Evolutionary conservation across 1,139 yeast species (phyloP), one percentile per base, ranked within the genome.

Genomic region (Candida sp.): DNA sequence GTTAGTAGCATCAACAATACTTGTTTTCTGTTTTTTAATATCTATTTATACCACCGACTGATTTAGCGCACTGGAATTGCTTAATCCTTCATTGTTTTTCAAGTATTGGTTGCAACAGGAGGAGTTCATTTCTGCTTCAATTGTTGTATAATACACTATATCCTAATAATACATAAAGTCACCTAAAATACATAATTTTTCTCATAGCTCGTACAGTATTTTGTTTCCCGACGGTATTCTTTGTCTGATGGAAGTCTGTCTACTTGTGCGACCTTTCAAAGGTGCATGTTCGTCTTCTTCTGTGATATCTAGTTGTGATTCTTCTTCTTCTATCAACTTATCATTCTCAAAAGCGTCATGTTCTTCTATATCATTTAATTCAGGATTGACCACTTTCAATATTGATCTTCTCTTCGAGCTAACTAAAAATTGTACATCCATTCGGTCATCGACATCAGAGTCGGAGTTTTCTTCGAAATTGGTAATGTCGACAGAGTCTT

Each of bases 351-450:
- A 39, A 34, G 40, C 33, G 22, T 39, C 42, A 22, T 38, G 39
- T 5, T 25, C 40, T 23, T 35, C 22, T n/a, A 38, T 38, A 3
- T 36, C 41, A 4, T 48, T 74, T 5, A 60, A 36, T 51, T 79
- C 83, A 0, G 95, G 95, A 53, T 86, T 86, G 40, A 82, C 74
- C 33, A 86, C 82, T 32, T 85, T 66, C 40, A 86, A 65, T 39
- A 76, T 75, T 1, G 86, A 74, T 44, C 88, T 64, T 52, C 91
- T 68, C 56, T 81, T 80, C n/a, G 87, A 79, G 45, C 88, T 79
- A 7, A 85, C 91, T 49, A 86, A 62, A 6, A 86, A 86, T 57
- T 85, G 93, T 0, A 83, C 91, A 49, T 85, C 91, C 50, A 84
- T 62, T 35, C 75, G 70, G 34, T 70, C 70, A 48, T 76, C 75